Percentiles rank a stretch among this genome's conserved stretches.
Conservation (phyloP, 2,329 filamentous ascomycete genomes). For the Trichocomaceae sp. region DNA sequence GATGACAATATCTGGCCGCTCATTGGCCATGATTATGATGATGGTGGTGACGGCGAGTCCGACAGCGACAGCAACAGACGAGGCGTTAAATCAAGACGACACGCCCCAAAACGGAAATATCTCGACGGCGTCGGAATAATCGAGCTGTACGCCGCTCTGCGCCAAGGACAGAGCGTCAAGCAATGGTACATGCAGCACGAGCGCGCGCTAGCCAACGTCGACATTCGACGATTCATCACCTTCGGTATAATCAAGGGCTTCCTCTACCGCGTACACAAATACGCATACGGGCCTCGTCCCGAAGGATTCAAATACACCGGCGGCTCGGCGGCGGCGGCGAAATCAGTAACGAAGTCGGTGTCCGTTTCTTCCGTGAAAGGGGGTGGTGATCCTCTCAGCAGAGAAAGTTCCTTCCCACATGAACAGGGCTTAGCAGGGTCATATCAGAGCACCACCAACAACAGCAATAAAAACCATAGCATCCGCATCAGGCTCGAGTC, state of each 20-base stretch:
- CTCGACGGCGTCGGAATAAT: constrained; percentile 53
- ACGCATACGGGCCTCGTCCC: constrained; percentile 52
- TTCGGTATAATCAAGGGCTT: constrained; percentile 96
- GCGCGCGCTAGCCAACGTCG: constrained; percentile 66
- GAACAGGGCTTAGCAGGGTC: constrained; percentile 2
- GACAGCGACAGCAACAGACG: neutral
- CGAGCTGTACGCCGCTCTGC: constrained; percentile 77
- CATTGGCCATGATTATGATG: constrained; percentile 26
- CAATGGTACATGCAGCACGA: constrained; percentile 78
- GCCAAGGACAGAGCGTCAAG: constrained; percentile 73
- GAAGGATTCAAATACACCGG: constrained; percentile 22
- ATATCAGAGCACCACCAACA: constrained; percentile 6
- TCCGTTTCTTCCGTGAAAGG: constrained; percentile 6
- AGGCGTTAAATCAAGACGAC: neutral
- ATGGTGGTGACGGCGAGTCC: constrained; percentile 7
- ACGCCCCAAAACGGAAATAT: constrained; percentile 13
- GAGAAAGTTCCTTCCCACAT: constrained; percentile 4
- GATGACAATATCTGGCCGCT: constrained; percentile 39
- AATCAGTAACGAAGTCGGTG: constrained; percentile 15
- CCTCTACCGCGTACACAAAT: constrained; percentile 87
- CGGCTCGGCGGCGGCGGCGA: constrained; percentile 18
- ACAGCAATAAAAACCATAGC: constrained; percentile 8
- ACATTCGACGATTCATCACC: constrained; percentile 85
- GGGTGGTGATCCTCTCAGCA: neutral
- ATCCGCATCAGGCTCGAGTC: constrained; percentile 4